Evolutionary conservation across 108 stramenopile genomes (phyloP), one percentile per base, ranked within the genome.

Genomic region (Nitzschia putrida): DNA sequence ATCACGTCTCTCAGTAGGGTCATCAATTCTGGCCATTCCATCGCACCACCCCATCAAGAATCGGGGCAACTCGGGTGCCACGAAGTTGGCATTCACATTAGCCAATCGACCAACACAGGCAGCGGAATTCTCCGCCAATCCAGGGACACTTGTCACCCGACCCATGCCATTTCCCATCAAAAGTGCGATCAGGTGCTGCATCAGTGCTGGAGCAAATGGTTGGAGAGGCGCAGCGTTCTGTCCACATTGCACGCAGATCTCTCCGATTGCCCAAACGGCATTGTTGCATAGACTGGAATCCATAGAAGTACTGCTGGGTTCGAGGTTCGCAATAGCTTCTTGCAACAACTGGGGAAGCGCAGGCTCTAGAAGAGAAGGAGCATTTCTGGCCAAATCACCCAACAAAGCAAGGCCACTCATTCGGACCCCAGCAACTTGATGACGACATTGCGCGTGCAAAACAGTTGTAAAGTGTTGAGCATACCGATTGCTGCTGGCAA

Each of bases 221-320:
- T 66, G 66, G 16, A 94, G 61, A 3, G 87, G 83, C 21, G 65
- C 71, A 7, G 90, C 57, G 74, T 93, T 88, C 26, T 73, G 82
- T 34, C 80, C 83, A 29, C 89, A 93, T 39, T 87, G 80, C 21
- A 91, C 83, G 63, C 90, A 90, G 7, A 97, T 81, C 80, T 97
- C 96, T 14, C 96, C 96, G 38, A 95, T 74, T 23, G 96, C 91
- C 96, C 96, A 97, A 40, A 93, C 85, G 9, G 94, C 94, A 79
- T 97, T 97, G 73, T 89, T 94, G 71, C 90, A 90, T 13, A 92
- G 88, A 53, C 82, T 73, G 29, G 86, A 76, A 69, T 61, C 49
- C 74, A 70, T 29, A 12, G 69, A 24, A 16, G 65, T 47, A 56
- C 80, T 80, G 22, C 57, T 68, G 7, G 84, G 79, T 57, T 89